Conservation (phyloP, 75 land plant species). For the Chamaecyparis obtusa region DNA sequence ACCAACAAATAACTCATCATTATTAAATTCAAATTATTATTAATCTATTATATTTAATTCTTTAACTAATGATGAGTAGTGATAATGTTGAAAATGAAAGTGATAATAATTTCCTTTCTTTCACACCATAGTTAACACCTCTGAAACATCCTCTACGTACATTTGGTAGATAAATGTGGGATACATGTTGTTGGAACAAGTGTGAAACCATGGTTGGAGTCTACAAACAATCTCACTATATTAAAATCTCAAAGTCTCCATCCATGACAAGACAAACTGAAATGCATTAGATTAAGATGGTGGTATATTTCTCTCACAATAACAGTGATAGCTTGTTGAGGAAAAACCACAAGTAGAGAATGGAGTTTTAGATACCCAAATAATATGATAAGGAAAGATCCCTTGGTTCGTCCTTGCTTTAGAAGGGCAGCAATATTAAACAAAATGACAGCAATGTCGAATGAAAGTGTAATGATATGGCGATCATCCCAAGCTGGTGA, state of each 20-base stretch:
- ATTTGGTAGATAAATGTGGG: too few relatives aligned
- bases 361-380: not conserved
- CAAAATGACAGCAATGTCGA: not conserved
- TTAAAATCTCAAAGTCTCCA: not conserved
- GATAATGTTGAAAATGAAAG: too few relatives aligned
- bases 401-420: not conserved
- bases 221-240: too few relatives aligned
- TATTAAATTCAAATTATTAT: too few relatives aligned
- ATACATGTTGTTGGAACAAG: too few relatives aligned
- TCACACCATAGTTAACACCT: too few relatives aligned
- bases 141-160: too few relatives aligned
- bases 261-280: not conserved
- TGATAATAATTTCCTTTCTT: too few relatives aligned
- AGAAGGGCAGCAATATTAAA: not conserved
- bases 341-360: not conserved
- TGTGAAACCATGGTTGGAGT: too few relatives aligned
- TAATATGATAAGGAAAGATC: not conserved
- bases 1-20: too few relatives aligned
- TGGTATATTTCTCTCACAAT: not conserved
- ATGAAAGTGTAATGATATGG: not conserved
- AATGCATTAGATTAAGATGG: not conserved
- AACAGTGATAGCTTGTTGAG: not conserved
- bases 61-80: too few relatives aligned
- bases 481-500: slow-evolving; percentile 7
- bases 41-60: too few relatives aligned